Evolutionary conservation across 2,329 filamentous ascomycete species (phyloP).

Genomic region (Aphanoascus verrucosus): DNA sequence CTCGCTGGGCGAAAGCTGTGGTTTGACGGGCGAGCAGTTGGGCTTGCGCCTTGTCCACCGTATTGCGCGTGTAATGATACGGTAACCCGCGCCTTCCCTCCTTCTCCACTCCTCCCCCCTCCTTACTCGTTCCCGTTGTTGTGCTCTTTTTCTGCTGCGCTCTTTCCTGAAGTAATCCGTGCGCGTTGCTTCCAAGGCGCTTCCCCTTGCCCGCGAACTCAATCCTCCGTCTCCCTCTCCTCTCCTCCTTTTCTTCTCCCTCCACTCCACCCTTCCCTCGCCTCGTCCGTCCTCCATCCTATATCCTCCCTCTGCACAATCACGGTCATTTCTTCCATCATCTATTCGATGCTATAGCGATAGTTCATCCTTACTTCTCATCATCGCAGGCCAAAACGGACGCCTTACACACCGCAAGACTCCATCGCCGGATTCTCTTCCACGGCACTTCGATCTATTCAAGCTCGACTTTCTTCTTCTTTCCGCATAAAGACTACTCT

Average conservation of each 20-base stretch:
- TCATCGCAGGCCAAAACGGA: background rate
- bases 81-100: conserved; percentile 10
- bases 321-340: conserved; percentile 38
- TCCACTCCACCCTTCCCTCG: conserved; percentile 10
- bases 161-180: background rate
- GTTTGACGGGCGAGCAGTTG: background rate
- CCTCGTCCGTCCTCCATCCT: conserved; percentile 2
- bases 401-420: background rate
- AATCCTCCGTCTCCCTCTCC: conserved; percentile 8
- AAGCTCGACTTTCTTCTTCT: background rate
- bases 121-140: conserved; percentile 9
- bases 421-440: background rate
- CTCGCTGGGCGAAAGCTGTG: background rate
- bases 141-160: conserved; percentile 5
- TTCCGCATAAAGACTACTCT: background rate
- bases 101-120: conserved; percentile 12
- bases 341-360: conserved; percentile 5
- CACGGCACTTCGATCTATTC: background rate
- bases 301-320: conserved; percentile 26
- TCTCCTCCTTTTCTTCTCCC: conserved; percentile 11
- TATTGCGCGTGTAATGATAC: conserved; percentile 7
- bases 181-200: too few species aligned
- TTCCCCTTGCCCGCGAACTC: conserved; percentile 10
- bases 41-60: background rate
- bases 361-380: conserved; percentile 2